Percentiles rank a stretch among this genome's conserved stretches.
Evolutionary conservation across 345 rosid genomes (phyloP).

Genomic region (Cardamine resedifolia): DNA sequence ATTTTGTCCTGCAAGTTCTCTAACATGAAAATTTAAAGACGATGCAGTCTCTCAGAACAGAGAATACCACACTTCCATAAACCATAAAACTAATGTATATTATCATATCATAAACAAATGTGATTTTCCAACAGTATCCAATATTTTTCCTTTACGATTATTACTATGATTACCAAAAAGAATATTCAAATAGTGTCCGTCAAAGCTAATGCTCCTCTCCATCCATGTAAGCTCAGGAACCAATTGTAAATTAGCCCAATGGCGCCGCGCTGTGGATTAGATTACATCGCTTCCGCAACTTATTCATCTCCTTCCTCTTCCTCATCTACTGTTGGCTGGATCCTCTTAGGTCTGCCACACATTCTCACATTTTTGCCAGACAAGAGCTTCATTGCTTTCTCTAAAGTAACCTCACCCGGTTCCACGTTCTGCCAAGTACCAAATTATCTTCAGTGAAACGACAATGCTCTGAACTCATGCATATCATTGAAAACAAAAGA

Average conservation of each 20-base stretch:
- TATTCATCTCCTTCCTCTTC: conserved; percentile 33
- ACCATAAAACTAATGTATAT: conserved; percentile 13
- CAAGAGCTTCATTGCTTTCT: conserved; percentile 72
- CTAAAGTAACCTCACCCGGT: conserved; percentile 61
- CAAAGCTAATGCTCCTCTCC: conserved; percentile 20
- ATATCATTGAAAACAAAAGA: conserved; percentile 6
- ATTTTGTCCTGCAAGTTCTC: conserved; percentile 5
- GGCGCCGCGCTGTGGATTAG: not conserved
- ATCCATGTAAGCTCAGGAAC: conserved; percentile 14
- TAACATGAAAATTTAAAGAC: conserved; percentile 21
- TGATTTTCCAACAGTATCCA: conserved; percentile 26
- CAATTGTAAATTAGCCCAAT: conserved; percentile 8
- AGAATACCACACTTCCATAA: conserved; percentile 22
- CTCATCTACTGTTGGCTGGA: conserved; percentile 41
- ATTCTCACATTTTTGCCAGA: conserved; percentile 57
- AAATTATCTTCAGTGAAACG: conserved; percentile 11
- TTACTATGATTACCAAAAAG: conserved; percentile 33
- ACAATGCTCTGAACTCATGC: conserved; percentile 13
- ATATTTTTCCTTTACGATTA: conserved; percentile 8
- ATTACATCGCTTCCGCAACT: conserved; percentile 26
- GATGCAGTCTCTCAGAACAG: conserved; percentile 12
- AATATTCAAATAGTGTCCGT: conserved; percentile 17
- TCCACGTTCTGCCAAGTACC: conserved; percentile 57
- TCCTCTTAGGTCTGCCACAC: conserved; percentile 70
- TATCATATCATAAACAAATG: conserved; percentile 22